phyloP scores from a whole-genome alignment of 768 basidiomycete genomes.

The Naganishia randhawae region DNA sequence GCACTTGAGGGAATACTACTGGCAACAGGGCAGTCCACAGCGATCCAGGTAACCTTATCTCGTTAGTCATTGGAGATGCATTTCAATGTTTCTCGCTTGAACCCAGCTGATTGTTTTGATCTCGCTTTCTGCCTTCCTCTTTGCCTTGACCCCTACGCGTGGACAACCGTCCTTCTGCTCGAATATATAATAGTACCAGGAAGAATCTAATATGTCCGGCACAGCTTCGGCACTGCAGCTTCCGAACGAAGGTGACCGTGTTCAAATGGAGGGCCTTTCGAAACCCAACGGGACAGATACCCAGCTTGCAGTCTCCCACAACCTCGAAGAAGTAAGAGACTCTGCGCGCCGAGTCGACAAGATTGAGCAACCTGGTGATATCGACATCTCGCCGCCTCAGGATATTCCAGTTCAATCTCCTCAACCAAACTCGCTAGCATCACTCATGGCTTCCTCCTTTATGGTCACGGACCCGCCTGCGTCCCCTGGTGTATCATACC shows the following conservation, averaged over 20 bases:
- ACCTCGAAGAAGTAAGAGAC: background rate
- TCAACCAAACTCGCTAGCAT: conserved; percentile 9
- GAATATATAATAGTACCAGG: background rate
- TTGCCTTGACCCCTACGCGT: background rate
- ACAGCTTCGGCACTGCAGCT: conserved; percentile 13
- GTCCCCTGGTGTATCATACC: conserved; percentile 3
- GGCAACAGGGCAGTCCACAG: background rate
- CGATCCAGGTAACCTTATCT: background rate
- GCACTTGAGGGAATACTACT: background rate
- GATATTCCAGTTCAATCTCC: background rate
- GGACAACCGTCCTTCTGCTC: background rate
- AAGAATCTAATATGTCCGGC: background rate
- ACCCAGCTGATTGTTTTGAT: too few relatives aligned
- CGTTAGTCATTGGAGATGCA: background rate
- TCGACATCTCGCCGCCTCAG: background rate
- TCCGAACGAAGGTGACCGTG: conserved; percentile 17
- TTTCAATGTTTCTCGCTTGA: background rate
- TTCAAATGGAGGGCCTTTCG: conserved; percentile 2
- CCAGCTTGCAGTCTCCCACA: background rate
- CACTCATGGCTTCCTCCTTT: conserved; percentile 2
- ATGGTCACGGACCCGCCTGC: background rate
- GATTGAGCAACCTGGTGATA: background rate
- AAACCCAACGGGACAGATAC: background rate
- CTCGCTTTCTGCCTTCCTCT: background rate
- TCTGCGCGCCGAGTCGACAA: background rate